Conservation (phyloP, 768 basidiomycete genomes). For the Ramaria sp. region DNA sequence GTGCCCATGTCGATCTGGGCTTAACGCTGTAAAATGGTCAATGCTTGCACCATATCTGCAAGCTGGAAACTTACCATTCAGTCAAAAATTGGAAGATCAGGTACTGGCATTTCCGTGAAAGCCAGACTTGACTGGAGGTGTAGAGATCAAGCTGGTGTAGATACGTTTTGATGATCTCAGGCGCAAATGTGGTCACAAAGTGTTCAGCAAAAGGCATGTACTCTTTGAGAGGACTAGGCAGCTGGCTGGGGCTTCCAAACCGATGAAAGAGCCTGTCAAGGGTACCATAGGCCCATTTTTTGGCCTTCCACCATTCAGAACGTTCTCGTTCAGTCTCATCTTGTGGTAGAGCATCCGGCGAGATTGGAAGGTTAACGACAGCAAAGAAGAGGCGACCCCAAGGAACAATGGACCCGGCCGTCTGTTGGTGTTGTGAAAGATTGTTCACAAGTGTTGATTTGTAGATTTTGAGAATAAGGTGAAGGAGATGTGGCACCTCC, state of each 20-base stretch:
- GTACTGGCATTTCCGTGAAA: conserved; percentile 75
- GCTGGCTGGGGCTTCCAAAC: conserved; percentile 83
- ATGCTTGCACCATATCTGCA: background rate
- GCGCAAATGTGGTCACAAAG: conserved; percentile 69
- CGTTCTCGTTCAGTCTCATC: conserved; percentile 69
- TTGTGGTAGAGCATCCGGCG: conserved; percentile 50
- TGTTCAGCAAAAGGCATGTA: conserved; percentile 67
- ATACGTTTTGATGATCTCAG: conserved; percentile 78
- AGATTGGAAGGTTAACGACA: conserved; percentile 63
- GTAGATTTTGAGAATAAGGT: conserved; percentile 82
- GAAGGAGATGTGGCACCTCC: conserved; percentile 75
- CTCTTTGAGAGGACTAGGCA: conserved; percentile 62
- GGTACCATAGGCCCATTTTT: conserved; percentile 88
- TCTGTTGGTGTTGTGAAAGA: conserved; percentile 66
- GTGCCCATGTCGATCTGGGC: conserved; percentile 83
- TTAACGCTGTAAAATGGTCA: conserved; percentile 49
- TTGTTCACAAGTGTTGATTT: conserved; percentile 70
- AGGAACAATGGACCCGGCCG: conserved; percentile 62
- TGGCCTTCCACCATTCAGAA: conserved; percentile 83
- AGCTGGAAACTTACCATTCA: conserved; percentile 53
- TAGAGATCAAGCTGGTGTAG: conserved; percentile 59
- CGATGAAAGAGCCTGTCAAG: conserved; percentile 73
- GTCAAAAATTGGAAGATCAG: conserved; percentile 79
- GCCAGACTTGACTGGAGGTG: conserved; percentile 65
- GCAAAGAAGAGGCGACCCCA: conserved; percentile 82